phyloP scores from a whole-genome alignment of 2,329 filamentous ascomycete genomes.

The Diaporthe sp. region DNA sequence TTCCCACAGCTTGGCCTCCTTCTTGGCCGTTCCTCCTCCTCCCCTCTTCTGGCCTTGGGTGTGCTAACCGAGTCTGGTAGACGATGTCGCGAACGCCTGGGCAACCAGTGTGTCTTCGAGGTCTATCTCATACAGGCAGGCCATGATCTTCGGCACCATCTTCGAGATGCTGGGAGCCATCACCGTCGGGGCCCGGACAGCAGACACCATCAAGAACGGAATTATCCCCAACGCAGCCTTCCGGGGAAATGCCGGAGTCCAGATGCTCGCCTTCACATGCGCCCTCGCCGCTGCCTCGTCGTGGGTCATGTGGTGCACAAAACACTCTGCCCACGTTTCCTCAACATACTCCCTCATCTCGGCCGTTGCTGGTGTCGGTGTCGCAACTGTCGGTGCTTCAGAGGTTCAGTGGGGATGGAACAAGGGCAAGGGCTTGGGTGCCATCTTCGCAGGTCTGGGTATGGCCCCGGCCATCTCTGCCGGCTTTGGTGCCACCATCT shows the following conservation, averaged over 20 bases:
- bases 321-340: slow-evolving; percentile 79
- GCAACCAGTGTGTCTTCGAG: slow-evolving; percentile 86
- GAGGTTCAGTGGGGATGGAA: slow-evolving; percentile 80
- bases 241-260: slow-evolving; percentile 72
- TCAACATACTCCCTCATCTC: slow-evolving; percentile 81
- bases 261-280: slow-evolving; percentile 77
- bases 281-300: slow-evolving; percentile 74
- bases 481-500: slow-evolving; percentile 55
- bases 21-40: not conserved
- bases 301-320: slow-evolving; percentile 87
- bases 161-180: slow-evolving; percentile 79
- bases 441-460: slow-evolving; percentile 78
- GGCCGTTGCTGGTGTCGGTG: slow-evolving; percentile 77
- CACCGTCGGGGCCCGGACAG: slow-evolving; percentile 77
- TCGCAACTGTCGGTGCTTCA: slow-evolving; percentile 73
- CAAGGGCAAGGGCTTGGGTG: slow-evolving; percentile 76
- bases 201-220: slow-evolving; percentile 84
- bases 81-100: slow-evolving; percentile 89
- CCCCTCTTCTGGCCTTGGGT: not conserved
- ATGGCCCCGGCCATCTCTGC: slow-evolving; percentile 80
- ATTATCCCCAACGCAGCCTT: slow-evolving; percentile 76
- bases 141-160: slow-evolving; percentile 75
- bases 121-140: slow-evolving; percentile 79
- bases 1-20: not conserved
- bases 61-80: slow-evolving; percentile 54